phyloP scores from a whole-genome alignment of 768 basidiomycete species.

The Lactifluus volemus region DNA sequence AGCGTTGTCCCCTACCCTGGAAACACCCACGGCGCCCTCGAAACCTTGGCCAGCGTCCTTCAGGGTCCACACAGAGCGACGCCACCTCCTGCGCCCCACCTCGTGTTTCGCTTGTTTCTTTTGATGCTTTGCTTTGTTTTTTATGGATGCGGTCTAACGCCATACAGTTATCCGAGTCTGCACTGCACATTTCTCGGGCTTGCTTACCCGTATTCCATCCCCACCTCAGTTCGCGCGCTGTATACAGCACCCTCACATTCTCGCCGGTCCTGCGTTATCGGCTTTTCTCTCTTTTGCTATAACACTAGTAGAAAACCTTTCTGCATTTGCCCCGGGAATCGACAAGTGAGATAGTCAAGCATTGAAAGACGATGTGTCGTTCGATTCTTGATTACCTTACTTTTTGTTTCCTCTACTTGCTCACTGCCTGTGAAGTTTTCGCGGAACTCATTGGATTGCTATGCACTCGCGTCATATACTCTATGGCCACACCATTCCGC shows the following conservation, averaged over 20 bases:
- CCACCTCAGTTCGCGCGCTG: background rate
- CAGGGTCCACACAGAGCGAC: too few species aligned
- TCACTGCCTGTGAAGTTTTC: background rate
- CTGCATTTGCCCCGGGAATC: too few species aligned
- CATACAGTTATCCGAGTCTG: too few species aligned
- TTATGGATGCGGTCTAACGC: too few species aligned
- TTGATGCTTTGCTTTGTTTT: too few species aligned
- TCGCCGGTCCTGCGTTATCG: background rate
- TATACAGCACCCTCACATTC: background rate
- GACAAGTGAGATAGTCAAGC: too few species aligned
- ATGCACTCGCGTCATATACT: background rate
- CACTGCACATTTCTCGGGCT: background rate
- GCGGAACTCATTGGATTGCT: background rate
- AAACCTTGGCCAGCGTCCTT: too few species aligned
- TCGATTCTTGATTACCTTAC: background rate
- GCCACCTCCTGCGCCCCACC: background rate
- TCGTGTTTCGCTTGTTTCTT: background rate
- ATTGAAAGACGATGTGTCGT: too few species aligned
- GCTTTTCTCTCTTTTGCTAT: background rate
- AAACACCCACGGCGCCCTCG: background rate
- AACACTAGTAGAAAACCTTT: too few species aligned
- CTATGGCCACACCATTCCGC: background rate
- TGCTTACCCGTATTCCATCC: background rate
- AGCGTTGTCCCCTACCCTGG: background rate
- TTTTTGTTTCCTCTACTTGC: background rate